phyloP scores from a whole-genome alignment of 192 early-diverging fungal species.

The Spizellomyces sp. region DNA sequence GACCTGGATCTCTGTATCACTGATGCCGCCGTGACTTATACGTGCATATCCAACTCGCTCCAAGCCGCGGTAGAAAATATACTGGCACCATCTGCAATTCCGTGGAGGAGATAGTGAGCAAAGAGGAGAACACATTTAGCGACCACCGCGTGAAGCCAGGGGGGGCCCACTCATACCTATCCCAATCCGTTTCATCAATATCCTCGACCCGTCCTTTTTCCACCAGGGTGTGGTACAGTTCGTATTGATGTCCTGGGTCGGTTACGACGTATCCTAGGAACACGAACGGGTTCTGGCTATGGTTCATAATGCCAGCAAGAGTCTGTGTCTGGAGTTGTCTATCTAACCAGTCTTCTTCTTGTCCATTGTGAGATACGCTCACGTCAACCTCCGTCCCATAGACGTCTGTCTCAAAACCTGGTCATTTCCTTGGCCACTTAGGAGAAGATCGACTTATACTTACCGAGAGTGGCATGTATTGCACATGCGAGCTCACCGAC shows the following conservation, averaged over 20 bases:
- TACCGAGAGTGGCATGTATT: slow-evolving; percentile 27
- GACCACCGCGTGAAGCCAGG: neutral
- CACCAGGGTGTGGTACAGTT: slow-evolving; percentile 8
- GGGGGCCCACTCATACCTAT: neutral
- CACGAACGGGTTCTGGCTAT: slow-evolving; percentile 24
- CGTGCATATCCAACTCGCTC: slow-evolving; percentile 22
- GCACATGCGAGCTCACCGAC: slow-evolving; percentile 26
- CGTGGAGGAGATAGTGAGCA: neutral
- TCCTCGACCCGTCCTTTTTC: slow-evolving; percentile 10
- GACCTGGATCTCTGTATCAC: slow-evolving; percentile 24
- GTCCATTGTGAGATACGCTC: slow-evolving; percentile 22
- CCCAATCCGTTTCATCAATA: slow-evolving; percentile 14
- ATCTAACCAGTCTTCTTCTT: slow-evolving; percentile 24
- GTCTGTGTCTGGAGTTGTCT: slow-evolving; percentile 14
- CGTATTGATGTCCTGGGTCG: slow-evolving; percentile 1
- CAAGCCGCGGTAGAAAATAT: slow-evolving; percentile 23
- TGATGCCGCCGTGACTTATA: slow-evolving; percentile 14
- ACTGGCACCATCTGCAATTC: slow-evolving; percentile 20
- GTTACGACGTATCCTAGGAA: slow-evolving; percentile 29
- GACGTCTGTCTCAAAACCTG: slow-evolving; percentile 9
- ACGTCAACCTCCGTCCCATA: slow-evolving; percentile 24
- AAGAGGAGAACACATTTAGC: neutral
- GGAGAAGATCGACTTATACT: neutral
- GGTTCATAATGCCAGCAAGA: slow-evolving; percentile 15
- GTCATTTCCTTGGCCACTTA: neutral